phyloP scores from a whole-genome alignment of 2,329 filamentous ascomycete genomes.

The Xylaria sp. region DNA sequence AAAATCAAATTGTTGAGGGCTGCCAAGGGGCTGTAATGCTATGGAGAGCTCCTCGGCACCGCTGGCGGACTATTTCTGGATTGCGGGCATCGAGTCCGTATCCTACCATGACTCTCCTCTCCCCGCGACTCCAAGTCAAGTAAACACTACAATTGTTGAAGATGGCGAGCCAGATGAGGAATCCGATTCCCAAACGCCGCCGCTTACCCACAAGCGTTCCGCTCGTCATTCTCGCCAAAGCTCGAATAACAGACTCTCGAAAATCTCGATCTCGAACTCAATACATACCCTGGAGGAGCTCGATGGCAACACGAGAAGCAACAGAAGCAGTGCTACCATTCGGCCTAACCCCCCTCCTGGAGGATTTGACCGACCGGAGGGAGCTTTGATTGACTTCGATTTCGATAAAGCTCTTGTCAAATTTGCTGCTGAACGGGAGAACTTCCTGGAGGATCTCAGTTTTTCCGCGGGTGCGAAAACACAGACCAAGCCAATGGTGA shows the following conservation, averaged over 20 bases:
- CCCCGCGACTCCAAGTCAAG: slow-evolving; percentile 52
- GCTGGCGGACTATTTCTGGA: slow-evolving; percentile 81
- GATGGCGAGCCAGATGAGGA: slow-evolving; percentile 67
- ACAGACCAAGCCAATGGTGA: slow-evolving; percentile 75
- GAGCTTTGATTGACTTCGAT: slow-evolving; percentile 75
- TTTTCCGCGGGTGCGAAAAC: slow-evolving; percentile 86
- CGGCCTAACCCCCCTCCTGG: slow-evolving; percentile 54
- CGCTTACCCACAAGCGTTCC: slow-evolving; percentile 51
- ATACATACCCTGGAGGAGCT: slow-evolving; percentile 66
- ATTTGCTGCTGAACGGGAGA: slow-evolving; percentile 94
- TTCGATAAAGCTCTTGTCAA: slow-evolving; percentile 94
- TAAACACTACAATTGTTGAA: slow-evolving; percentile 70
- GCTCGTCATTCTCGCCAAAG: slow-evolving; percentile 70
- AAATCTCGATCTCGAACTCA: slow-evolving; percentile 61
- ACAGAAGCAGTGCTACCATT: slow-evolving; percentile 74
- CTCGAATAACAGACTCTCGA: slow-evolving; percentile 68
- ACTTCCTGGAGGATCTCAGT: slow-evolving; percentile 90
- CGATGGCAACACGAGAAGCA: slow-evolving; percentile 68
- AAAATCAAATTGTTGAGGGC: slow-evolving; percentile 28
- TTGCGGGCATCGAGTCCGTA: slow-evolving; percentile 75
- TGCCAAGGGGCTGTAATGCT: slow-evolving; percentile 50
- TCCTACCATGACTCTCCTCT: slow-evolving; percentile 67
- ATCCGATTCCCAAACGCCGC: slow-evolving; percentile 46
- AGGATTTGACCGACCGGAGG: slow-evolving; percentile 48
- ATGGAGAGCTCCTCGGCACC: slow-evolving; percentile 72